Evolutionary conservation across 805 yeast genomes (phyloP).

Genomic region (Candida succiphila): DNA sequence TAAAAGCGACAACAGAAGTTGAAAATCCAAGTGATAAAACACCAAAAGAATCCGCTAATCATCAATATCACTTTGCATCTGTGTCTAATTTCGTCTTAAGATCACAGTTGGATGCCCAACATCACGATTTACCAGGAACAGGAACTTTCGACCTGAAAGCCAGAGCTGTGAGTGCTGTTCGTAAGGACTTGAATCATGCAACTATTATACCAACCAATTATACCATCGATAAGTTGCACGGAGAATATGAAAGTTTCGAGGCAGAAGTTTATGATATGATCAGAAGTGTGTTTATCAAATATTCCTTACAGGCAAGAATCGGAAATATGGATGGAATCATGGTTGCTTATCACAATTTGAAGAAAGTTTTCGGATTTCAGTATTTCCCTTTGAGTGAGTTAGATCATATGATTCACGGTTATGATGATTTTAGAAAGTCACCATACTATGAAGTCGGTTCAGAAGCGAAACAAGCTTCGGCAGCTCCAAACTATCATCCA

Average conservation of each 20-base stretch:
- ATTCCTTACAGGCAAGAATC: conserved; percentile 83
- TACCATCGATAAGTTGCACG: conserved; percentile 50
- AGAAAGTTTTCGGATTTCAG: conserved; percentile 79
- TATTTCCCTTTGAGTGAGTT: conserved; percentile 69
- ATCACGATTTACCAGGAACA: conserved; percentile 70
- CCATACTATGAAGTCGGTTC: too few species aligned
- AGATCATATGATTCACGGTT: conserved; percentile 51
- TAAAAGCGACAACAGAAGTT: too few species aligned
- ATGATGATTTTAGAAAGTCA: too few species aligned
- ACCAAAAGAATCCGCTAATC: background rate
- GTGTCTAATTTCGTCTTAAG: conserved; percentile 67
- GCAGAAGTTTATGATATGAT: conserved; percentile 71
- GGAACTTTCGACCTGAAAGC: conserved; percentile 92
- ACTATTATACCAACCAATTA: conserved; percentile 53
- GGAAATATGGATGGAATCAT: conserved; percentile 97
- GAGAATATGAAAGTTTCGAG: conserved; percentile 71
- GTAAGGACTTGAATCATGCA: conserved; percentile 59
- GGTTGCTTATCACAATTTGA: conserved; percentile 81
- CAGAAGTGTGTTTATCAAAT: conserved; percentile 70
- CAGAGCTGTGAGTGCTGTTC: conserved; percentile 78
- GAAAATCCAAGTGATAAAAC: background rate
- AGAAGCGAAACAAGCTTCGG: too few species aligned
- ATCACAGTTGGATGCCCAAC: conserved; percentile 84
- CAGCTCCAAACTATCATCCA: too few species aligned
- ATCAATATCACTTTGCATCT: conserved; percentile 59